Evolutionary conservation across 2,329 filamentous ascomycete species (phyloP), one percentile per base, ranked within the genome.

Genomic region (Fusarium continuum): DNA sequence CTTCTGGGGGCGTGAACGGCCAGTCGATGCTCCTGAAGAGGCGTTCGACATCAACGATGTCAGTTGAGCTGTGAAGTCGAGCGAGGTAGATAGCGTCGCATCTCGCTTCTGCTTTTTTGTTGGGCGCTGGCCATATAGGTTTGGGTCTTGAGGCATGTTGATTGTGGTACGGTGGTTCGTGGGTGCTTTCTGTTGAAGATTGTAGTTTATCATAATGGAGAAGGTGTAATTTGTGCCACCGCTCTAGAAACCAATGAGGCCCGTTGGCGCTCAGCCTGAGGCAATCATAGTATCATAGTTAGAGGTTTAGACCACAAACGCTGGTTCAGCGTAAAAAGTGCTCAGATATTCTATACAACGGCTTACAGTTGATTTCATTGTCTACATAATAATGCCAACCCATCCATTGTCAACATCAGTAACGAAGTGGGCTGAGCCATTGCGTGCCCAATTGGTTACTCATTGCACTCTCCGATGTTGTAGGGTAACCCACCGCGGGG

Each of bases 21-120:
- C 67, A 56, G 79, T 74, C 55, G 76, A 57, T 54, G 80, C 70
- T 19, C 83, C 75, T 28, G 83, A 79, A 6, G 76, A 67, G 10
- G 76, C 64, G 60, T 80, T 81, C 49, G 89, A 82, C 77, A 97
- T 92, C 51, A 97, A 87, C 39, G 89, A 91, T 68, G 91, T 90
- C 62, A 98, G 86, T 65, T 95, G 91, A 10, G 92, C 91, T n/a
- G 91, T 88, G 79, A 99, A 98, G 73, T 92, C 88, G 50, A 97
- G 86, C 38, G 87, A 89, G 45, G 86, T 88, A 16, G 87, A 89
- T 16, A 93, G 86, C 16, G 87, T 86, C 54, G 91, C 85, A 70
- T 90, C 87, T 72, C 87, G 88, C 72, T 85, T 85, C 65, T 85
- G 83, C 69, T 88, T 88, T 76, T 93, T 94, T 10, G 85, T 80